phyloP scores from a whole-genome alignment of 208 protist genomes.

The Wallacemonas sp. region DNA sequence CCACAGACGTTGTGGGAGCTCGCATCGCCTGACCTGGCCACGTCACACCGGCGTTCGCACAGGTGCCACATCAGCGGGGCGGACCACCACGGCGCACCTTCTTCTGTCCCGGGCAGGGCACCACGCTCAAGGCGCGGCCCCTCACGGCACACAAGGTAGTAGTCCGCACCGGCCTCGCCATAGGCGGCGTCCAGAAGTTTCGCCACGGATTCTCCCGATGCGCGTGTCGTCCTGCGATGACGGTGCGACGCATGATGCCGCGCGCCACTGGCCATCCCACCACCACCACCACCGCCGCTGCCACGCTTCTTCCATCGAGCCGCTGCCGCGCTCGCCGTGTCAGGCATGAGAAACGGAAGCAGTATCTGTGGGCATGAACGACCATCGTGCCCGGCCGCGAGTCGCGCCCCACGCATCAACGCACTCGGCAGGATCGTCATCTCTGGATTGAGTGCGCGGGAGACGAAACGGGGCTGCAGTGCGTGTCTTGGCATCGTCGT shows the following conservation, averaged over 20 bases:
- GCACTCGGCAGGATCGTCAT: neutral
- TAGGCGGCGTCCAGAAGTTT: slow-evolving; percentile 23
- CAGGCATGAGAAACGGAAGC: slow-evolving; percentile 3
- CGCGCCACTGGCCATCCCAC: slow-evolving; percentile 16
- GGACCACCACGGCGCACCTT: slow-evolving; percentile 58
- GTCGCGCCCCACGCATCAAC: neutral
- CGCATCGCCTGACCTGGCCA: too few species aligned
- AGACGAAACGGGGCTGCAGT: slow-evolving; percentile 4
- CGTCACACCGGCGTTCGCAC: neutral
- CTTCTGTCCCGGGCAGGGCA: slow-evolving; percentile 10
- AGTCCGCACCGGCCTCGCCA: slow-evolving; percentile 61
- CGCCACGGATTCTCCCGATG: slow-evolving; percentile 1
- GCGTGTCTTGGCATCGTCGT: too few species aligned
- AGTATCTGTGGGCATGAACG: neutral
- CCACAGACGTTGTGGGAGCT: slow-evolving; percentile 5
- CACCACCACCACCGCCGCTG: too few species aligned
- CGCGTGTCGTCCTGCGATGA: too few species aligned
- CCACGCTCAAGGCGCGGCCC: slow-evolving; percentile 25
- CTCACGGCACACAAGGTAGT: slow-evolving; percentile 47
- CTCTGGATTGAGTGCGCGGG: slow-evolving; percentile 13
- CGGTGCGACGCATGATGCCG: too few species aligned
- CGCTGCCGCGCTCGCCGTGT: slow-evolving; percentile 17
- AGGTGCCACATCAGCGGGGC: slow-evolving; percentile 35
- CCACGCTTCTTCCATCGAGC: too few species aligned
- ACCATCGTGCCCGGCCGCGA: neutral